Evolutionary conservation across 2,329 filamentous ascomycete genomes (phyloP), one percentile per base, ranked within the genome.

Genomic region (Aureobasidium mangrovei): DNA sequence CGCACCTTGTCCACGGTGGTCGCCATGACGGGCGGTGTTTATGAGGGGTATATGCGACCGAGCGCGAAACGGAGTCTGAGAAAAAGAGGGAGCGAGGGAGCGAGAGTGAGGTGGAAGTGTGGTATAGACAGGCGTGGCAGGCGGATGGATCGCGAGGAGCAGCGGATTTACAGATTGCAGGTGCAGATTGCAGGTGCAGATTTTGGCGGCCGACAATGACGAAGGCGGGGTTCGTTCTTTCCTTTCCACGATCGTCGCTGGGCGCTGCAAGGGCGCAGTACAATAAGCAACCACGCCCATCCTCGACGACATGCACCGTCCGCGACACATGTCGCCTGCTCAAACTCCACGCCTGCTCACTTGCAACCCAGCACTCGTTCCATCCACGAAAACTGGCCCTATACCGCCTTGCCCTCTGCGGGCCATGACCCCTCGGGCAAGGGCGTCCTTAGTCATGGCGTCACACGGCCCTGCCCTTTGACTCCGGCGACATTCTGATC

Each of bases 1-100:
- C 51, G 45, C 42, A 88, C 89, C 86, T 97, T 97, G 66, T 97
- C 91, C 70, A 96, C 90, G 40, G 91, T 97, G 58, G 91, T 97
- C 79, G 91, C 80, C 93, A 97, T 97, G 66, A 72, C 86, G 77
- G 69, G 33, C 31, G 31, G 35, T 40, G 5, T 24, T 36, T 36
- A 7, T 51, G 28, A n/a, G 18, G 24, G 24, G 28, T 4, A 7
- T 18, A 27, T 10, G 29, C 47, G 47, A 35, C 47, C 42, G 18
- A 18, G 18, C 18, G 18, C 18, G 18, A 18, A 18, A 18, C 18
- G 18, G 18, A 18, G 18, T 18, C 18, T 18, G 18, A 9, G 38
- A 7, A n/a, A 18, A 29, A 4, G 38, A 6, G 29, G 7, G 6
- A 7, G 39, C 6, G 8, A n/a, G 26, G 24, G 36, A 51, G 47